phyloP scores from a whole-genome alignment of 352 stramenopile species.

The Thraustochytrium sp. region DNA sequence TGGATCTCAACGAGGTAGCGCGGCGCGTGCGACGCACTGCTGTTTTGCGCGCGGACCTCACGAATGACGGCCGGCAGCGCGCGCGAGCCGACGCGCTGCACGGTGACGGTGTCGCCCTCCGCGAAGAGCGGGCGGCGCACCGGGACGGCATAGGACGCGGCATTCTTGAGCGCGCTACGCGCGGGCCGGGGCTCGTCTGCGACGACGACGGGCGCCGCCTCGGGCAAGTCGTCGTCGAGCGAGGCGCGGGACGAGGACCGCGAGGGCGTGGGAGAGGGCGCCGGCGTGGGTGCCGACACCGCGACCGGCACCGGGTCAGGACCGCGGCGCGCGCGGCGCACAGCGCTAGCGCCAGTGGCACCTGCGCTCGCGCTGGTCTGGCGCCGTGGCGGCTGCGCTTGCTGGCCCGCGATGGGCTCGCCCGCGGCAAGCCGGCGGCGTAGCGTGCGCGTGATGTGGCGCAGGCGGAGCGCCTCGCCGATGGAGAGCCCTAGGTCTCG shows the following conservation, averaged over 20 bases:
- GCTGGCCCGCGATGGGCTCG: too few relatives aligned
- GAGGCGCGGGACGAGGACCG: too few relatives aligned
- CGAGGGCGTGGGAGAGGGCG: too few relatives aligned
- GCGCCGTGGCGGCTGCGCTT: too few relatives aligned
- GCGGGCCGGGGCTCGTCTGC: too few relatives aligned
- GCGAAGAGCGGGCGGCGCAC: background rate
- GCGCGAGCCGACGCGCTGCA: background rate
- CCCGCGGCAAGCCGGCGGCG: background rate
- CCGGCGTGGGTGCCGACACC: too few relatives aligned
- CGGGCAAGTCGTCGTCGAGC: too few relatives aligned
- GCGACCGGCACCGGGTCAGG: too few relatives aligned
- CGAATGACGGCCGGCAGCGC: background rate
- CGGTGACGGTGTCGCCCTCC: background rate
- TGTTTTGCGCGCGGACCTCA: background rate
- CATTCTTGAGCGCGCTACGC: background rate
- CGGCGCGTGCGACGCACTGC: background rate
- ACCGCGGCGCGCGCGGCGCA: too few relatives aligned
- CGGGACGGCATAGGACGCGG: background rate
- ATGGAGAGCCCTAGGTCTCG: background rate
- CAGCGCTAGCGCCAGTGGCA: too few relatives aligned
- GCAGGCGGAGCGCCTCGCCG: background rate
- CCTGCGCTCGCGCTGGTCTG: too few relatives aligned
- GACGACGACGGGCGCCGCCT: too few relatives aligned
- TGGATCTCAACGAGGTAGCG: background rate
- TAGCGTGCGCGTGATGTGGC: conserved; percentile 1